Percentiles rank a stretch among this genome's conserved stretches.
These are phyloP conservation scores for Durio zibethinus DNA, from an alignment of 345 rosid genomes.

Conservation along the genomic window DNA sequence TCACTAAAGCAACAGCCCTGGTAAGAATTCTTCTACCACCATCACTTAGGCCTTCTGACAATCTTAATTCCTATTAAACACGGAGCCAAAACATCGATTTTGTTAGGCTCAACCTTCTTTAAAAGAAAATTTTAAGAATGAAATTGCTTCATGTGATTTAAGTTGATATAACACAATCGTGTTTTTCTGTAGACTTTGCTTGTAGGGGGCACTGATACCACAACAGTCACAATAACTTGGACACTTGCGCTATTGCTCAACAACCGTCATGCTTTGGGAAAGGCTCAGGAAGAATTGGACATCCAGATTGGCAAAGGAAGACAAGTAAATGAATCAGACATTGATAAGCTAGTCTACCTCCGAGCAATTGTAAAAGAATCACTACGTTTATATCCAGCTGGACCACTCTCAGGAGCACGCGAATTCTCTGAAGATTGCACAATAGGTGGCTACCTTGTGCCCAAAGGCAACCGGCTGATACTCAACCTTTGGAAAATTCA, in stretches of 20 bases:
- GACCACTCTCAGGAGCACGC: conserved; percentile 25
- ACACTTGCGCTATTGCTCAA: conserved; percentile 25
- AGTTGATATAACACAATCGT: neutral
- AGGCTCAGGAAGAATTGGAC: conserved; percentile 26
- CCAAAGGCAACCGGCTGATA: conserved; percentile 28
- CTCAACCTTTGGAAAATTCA: conserved; percentile 36
- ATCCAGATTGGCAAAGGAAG: conserved; percentile 23
- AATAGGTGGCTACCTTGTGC: conserved; percentile 28
- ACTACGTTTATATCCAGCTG: conserved; percentile 33
- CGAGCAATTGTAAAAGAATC: conserved; percentile 40
- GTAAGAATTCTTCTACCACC: neutral
- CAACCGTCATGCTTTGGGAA: conserved; percentile 12
- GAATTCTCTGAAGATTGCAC: conserved; percentile 29
- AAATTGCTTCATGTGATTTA: neutral
- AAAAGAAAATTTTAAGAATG: neutral
- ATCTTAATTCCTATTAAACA: neutral
- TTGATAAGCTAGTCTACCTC: conserved; percentile 29
- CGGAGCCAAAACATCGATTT: neutral
- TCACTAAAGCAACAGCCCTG: conserved; percentile 30
- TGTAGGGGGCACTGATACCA: conserved; percentile 12
- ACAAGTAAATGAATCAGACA: conserved; percentile 26
- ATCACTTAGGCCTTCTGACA: neutral
- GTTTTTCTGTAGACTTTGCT: conserved; percentile 1
- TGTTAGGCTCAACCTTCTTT: neutral
- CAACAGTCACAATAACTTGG: conserved; percentile 23